Conservation (phyloP, 768 basidiomycete species). For the Naganishia onofrii region DNA sequence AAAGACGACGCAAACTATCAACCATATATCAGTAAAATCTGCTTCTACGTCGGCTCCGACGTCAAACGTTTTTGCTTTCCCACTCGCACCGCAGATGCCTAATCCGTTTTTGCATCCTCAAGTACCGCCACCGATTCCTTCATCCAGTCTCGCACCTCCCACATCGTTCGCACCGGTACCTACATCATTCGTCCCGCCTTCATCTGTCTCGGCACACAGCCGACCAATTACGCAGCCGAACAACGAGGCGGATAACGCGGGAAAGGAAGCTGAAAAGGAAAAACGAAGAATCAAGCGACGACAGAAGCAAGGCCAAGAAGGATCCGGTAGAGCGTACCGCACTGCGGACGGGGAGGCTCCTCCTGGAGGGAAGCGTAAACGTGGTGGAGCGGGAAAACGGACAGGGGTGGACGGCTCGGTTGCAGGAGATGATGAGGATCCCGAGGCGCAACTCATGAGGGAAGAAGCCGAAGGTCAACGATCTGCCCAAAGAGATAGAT, state of each 20-base stretch:
- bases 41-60: neutral
- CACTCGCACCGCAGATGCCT: constrained; percentile 21
- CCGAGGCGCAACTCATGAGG: constrained; percentile 20
- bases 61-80: neutral
- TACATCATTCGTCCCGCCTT: neutral
- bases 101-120: constrained; percentile 23
- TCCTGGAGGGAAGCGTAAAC: constrained; percentile 5
- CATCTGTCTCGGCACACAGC: too few relatives aligned
- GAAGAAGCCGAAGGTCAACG: constrained; percentile 3
- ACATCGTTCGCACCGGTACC: neutral
- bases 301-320: constrained; percentile 9
- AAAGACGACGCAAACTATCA: neutral
- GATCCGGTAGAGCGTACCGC: neutral
- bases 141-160: neutral
- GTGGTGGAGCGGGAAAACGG: neutral
- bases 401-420: neutral
- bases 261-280: constrained; percentile 10
- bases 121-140: constrained; percentile 8
- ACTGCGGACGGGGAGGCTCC: neutral
- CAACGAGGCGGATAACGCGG: neutral
- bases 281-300: constrained; percentile 12
- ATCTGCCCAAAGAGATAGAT: neutral
- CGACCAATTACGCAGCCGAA: neutral
- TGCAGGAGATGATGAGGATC: constrained; percentile 3
- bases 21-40: neutral